These are phyloP conservation scores for Colletotrichum sidae DNA, from an alignment of 2,329 filamentous ascomycete species.

Conservation along the genomic window DNA sequence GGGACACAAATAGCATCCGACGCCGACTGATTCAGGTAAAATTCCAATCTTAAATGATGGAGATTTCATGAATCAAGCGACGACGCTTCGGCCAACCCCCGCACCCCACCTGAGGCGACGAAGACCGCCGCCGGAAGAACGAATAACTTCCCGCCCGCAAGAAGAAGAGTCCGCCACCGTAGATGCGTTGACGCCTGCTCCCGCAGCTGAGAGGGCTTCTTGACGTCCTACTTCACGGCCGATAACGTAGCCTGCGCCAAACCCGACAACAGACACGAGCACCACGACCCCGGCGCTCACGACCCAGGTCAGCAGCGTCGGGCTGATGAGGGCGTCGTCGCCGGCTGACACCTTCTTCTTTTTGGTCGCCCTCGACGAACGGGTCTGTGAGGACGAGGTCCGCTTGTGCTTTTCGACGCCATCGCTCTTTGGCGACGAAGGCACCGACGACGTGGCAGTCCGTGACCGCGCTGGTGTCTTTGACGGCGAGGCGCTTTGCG, in stretches of 20 bases:
- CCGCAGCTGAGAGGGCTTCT: constrained; percentile 61
- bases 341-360: constrained; percentile 66
- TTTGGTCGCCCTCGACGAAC: constrained; percentile 61
- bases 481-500: constrained; percentile 34
- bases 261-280: constrained; percentile 75
- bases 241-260: constrained; percentile 76
- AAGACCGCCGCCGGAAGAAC: constrained; percentile 62
- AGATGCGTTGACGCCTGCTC: constrained; percentile 56
- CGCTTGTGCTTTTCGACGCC: constrained; percentile 63
- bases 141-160: constrained; percentile 66
- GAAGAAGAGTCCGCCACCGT: constrained; percentile 55
- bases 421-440: constrained; percentile 38
- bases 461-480: constrained; percentile 47
- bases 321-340: constrained; percentile 61
- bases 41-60: constrained; percentile 5
- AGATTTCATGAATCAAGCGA: constrained; percentile 49
- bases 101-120: constrained; percentile 65
- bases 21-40: constrained; percentile 30
- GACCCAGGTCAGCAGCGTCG: constrained; percentile 73
- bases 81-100: constrained; percentile 61
- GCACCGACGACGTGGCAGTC: constrained; percentile 38
- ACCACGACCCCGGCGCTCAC: constrained; percentile 76
- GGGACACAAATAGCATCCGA: constrained; percentile 34
- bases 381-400: constrained; percentile 49
- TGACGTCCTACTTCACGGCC: constrained; percentile 74